phyloP scores from a whole-genome alignment of 2,329 filamentous ascomycete genomes.

The Paramyrothecium sp. region DNA sequence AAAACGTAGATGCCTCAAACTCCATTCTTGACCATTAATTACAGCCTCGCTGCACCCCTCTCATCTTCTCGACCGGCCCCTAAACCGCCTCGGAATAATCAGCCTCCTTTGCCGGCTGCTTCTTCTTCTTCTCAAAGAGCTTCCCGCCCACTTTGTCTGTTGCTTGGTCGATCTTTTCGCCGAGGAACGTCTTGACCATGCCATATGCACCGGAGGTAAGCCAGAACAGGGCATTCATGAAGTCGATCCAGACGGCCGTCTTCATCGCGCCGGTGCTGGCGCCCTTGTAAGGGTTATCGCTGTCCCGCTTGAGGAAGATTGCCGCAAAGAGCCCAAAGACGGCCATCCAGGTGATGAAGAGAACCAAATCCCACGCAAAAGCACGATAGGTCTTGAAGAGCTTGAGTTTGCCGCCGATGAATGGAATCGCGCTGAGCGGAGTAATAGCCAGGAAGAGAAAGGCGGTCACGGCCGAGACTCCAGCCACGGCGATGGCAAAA shows the following conservation, averaged over 20 bases:
- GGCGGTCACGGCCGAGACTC: constrained; percentile 49
- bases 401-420: constrained; percentile 29
- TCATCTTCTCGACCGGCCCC: neutral
- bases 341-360: constrained; percentile 57
- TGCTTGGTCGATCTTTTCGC: constrained; percentile 36
- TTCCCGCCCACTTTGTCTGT: constrained; percentile 36
- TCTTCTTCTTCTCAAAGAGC: constrained; percentile 30
- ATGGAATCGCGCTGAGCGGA: constrained; percentile 31
- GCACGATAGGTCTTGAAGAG: constrained; percentile 39
- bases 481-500: constrained; percentile 60
- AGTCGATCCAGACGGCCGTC: constrained; percentile 69
- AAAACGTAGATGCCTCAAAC: too few relatives aligned
- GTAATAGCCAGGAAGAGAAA: constrained; percentile 38
- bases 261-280: constrained; percentile 56
- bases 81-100: constrained; percentile 28
- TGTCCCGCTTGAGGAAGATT: constrained; percentile 63
- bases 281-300: constrained; percentile 47
- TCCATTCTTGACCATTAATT: too few relatives aligned
- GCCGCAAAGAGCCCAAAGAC: constrained; percentile 72
- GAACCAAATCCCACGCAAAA: constrained; percentile 41
- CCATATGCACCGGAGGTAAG: constrained; percentile 44
- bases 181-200: constrained; percentile 36
- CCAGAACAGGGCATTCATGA: constrained; percentile 69
- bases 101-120: constrained; percentile 19
- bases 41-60: too few relatives aligned